These are phyloP conservation scores for Perkinsela sp. DNA, from an alignment of 208 protist species.

Conservation along the genomic window DNA sequence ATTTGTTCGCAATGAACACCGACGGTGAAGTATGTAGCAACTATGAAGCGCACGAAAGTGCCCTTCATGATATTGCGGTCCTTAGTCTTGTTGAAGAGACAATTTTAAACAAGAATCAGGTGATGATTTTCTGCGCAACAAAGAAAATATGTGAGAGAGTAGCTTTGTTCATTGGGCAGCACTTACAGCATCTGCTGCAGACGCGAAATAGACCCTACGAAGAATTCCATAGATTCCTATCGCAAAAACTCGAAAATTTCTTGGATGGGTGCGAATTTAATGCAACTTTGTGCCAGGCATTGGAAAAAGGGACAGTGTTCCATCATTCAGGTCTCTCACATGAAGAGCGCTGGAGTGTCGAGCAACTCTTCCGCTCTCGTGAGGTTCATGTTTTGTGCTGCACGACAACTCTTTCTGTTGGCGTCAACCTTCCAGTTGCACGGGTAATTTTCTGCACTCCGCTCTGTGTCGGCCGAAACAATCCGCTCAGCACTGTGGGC, in stretches of 20 bases:
- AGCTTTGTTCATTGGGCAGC: slow-evolving; percentile 4
- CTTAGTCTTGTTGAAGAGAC: slow-evolving; percentile 2
- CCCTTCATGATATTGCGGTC: neutral
- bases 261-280: slow-evolving; percentile 4
- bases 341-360: slow-evolving; percentile 8
- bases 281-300: slow-evolving; percentile 2
- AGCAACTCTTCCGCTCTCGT: slow-evolving; percentile 7
- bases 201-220: neutral
- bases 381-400: slow-evolving; percentile 10
- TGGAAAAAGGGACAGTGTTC: slow-evolving; percentile 10
- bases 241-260: neutral
- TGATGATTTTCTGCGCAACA: slow-evolving; percentile 8
- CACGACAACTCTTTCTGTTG: slow-evolving; percentile 17
- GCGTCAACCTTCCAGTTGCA: slow-evolving; percentile 8
- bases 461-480: neutral
- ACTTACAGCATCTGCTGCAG: neutral
- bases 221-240: neutral
- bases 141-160: slow-evolving; percentile 7
- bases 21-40: neutral
- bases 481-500: neutral
- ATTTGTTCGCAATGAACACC: neutral
- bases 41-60: neutral
- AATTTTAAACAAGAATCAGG: slow-evolving; percentile 3
- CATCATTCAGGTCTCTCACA: slow-evolving; percentile 13
- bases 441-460: neutral